Percentiles rank a stretch among this genome's conserved stretches.
Conservation (phyloP, 2,329 filamentous ascomycete genomes). For the Penicillium sp. region DNA sequence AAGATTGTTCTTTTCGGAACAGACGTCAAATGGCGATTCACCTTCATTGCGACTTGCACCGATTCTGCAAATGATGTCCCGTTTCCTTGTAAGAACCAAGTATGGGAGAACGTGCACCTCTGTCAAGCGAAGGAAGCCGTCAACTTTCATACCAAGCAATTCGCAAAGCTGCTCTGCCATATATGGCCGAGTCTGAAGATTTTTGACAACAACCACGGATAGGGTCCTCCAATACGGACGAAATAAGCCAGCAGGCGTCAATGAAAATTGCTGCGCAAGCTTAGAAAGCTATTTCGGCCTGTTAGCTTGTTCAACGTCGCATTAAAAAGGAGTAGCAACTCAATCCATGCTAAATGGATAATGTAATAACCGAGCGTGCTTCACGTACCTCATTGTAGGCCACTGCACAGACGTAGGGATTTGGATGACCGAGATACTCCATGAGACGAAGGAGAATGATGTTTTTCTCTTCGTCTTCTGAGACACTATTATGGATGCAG, state of each 20-base stretch:
- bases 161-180: constrained; percentile 78
- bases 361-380: background rate
- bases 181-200: constrained; percentile 76
- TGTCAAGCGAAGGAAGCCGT: constrained; percentile 70
- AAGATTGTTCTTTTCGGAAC: constrained; percentile 58
- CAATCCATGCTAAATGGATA: background rate
- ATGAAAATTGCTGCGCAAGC: constrained; percentile 64
- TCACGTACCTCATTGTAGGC: constrained; percentile 73
- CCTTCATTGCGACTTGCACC: constrained; percentile 63
- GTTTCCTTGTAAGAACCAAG: constrained; percentile 74
- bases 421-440: constrained; percentile 81
- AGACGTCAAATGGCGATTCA: constrained; percentile 59
- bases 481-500: constrained; percentile 51
- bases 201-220: constrained; percentile 77
- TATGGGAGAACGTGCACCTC: constrained; percentile 82
- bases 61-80: constrained; percentile 76
- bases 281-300: constrained; percentile 57
- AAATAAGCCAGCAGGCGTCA: constrained; percentile 68
- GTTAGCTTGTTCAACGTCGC: constrained; percentile 2
- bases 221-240: constrained; percentile 86
- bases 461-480: constrained; percentile 79
- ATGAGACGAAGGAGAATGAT: constrained; percentile 79
- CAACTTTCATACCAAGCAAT: constrained; percentile 71
- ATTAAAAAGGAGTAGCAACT: background rate
- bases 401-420: constrained; percentile 73